Evolutionary conservation across 2,329 filamentous ascomycete genomes (phyloP), one percentile per base, ranked within the genome.

Genomic region (Calonectria henricotiae): DNA sequence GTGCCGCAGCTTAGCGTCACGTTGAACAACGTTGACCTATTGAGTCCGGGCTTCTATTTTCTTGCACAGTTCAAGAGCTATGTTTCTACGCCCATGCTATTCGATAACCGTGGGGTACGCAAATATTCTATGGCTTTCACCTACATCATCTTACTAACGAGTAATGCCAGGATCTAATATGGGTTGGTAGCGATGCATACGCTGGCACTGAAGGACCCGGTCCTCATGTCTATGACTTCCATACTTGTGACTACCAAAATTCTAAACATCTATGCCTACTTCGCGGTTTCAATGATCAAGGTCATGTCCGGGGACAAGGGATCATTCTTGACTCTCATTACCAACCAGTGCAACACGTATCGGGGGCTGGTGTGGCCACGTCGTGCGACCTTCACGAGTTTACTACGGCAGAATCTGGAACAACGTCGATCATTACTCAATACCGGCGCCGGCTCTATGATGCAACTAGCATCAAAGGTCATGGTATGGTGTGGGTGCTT

Each of bases 271-370:
- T 58, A 8, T 62, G 60, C 11, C n/a, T 62, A 6, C 12, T 62
- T 12, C 60, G 60, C 0, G 60, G 60, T 17, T 62, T 62, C n/a
- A 62, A 62, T 20, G 60, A 62, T 39, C 60, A 62, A n/a, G 60
- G 60, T 5, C 41, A 62, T 13, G 60, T 47, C 35, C 27, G 60
- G 2, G 60, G 60, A 15, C 41, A 44, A 20, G 60, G 60, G 8
- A 44, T 62, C 8, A 62, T 62, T 25, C 60, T 62, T 62, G 60
- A 62, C 41, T 13, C 60, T 15, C 60, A 47, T 37, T 62, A 62
- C 17, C 60, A 37, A 5, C 60, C 60, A 17, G 44, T 58, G 15
- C 39, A 58, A 25, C 51, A 58, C 20, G 51, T 58, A 6, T 58
- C 51, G 1, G 32, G 20, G 6, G 20, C 32, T 11, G 51, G 51